A percentile compares a stretch with the other conserved stretches of the same genome.
Conservation (phyloP, 495 filamentous ascomycete species). For the Penicillium bovifimosum region DNA sequence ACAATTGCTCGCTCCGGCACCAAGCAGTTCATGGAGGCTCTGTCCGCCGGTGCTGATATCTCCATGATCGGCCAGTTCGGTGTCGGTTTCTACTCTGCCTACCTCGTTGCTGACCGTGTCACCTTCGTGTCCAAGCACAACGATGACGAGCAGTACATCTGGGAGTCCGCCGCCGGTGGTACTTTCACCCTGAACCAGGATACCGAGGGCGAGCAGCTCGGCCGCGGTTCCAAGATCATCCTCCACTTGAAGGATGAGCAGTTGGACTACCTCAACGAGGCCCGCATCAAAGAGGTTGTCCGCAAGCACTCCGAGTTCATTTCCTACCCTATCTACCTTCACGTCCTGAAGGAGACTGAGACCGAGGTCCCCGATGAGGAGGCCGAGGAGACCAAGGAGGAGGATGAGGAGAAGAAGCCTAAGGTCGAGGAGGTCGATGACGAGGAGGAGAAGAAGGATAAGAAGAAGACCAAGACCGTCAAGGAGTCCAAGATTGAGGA, state of each 20-base stretch:
- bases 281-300: slow-evolving; percentile 99
- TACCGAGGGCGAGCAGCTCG: slow-evolving; percentile 82
- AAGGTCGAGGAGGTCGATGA: slow-evolving; percentile 73
- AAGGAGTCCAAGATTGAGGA: slow-evolving; percentile 98
- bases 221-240: slow-evolving; percentile 95
- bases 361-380: slow-evolving; percentile 98
- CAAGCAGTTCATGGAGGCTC: slow-evolving; percentile 99
- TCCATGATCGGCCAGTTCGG: slow-evolving; percentile 99
- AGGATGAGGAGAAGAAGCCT: slow-evolving; percentile 81
- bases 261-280: slow-evolving; percentile 95
- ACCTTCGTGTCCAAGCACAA: slow-evolving; percentile 97
- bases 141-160: slow-evolving; percentile 99
- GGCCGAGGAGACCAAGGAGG: slow-evolving; percentile 67
- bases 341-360: slow-evolving; percentile 98
- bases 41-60: slow-evolving; percentile 96
- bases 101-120: slow-evolving; percentile 95
- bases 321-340: slow-evolving; percentile 99
- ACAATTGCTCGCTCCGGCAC: slow-evolving; percentile 98
- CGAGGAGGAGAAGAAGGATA: slow-evolving; percentile 74
- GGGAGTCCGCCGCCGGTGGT: slow-evolving; percentile 96
- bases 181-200: slow-evolving; percentile 93
- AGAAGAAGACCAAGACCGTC: slow-evolving; percentile 97
- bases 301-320: slow-evolving; percentile 99
- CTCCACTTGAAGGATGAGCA: slow-evolving; percentile 99
- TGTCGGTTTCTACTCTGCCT: slow-evolving; percentile 99